Evolutionary conservation across 2,329 filamentous ascomycete species (phyloP).

Genomic region (Colletotrichum sp.): DNA sequence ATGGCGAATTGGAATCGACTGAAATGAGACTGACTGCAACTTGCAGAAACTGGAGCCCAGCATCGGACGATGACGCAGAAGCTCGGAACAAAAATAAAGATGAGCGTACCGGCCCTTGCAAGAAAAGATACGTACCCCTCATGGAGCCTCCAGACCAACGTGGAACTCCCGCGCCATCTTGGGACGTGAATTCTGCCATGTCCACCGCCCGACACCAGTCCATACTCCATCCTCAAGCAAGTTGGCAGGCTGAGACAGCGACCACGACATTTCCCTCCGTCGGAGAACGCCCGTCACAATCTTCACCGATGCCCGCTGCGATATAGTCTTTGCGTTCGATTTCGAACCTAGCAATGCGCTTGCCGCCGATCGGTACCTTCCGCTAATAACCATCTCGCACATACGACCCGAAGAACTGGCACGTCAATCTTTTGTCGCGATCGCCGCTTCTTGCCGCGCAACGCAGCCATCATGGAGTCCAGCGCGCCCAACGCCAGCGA

Average conservation of each 20-base stretch:
- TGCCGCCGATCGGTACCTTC: not conserved
- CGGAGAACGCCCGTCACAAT: not conserved
- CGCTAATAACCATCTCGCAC: not conserved
- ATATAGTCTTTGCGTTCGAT: not conserved
- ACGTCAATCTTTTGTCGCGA: not conserved
- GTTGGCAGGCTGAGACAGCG: not conserved
- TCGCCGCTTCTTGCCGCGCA: slow-evolving; percentile 4
- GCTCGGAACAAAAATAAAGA: not conserved
- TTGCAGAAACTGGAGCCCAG: not conserved
- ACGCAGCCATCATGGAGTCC: slow-evolving; percentile 13
- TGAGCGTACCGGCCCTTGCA: not conserved
- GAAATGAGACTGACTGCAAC: not conserved
- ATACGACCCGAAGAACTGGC: not conserved
- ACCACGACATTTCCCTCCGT: not conserved
- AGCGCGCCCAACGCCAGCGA: slow-evolving; percentile 34
- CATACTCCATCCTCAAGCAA: not conserved
- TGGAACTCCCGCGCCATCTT: slow-evolving; percentile 14
- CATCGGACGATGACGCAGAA: slow-evolving; percentile 17
- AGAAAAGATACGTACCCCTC: not conserved
- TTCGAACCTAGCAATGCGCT: slow-evolving; percentile 8
- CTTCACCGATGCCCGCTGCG: not conserved
- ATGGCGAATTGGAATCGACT: not conserved
- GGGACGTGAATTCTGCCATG: slow-evolving; percentile 5
- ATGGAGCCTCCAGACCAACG: not conserved
- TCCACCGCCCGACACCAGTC: slow-evolving; percentile 1